Base-by-base conservation (phyloP, 202 grass and related monocot species). In the Schoenoplectus triqueter region DNA sequence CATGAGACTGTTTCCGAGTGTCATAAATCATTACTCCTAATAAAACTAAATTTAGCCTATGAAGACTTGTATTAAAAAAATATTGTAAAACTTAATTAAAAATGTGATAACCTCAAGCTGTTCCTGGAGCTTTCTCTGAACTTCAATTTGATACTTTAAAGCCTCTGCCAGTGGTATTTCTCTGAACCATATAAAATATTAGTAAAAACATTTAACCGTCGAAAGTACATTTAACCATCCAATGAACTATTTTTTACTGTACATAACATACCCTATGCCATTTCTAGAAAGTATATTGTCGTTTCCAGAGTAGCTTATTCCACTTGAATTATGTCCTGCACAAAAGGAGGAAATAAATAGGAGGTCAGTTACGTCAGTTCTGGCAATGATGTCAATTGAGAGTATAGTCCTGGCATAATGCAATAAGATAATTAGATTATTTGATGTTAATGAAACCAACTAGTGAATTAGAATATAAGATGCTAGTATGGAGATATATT, bases 71-170 rank as follows among this genome's bases (percentile, higher is more conserved):
- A 31, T 61, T 0, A 45, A 6, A 56, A 69, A 69, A 52, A 8
- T 3, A 51, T 3, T 17, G 39, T 18, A 56, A 18, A 2, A 4
- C 48, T 7, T 77, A 66, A 61, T 54, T 21, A 2, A 0, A 67
- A 1, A 67, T 31, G 31, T 31, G 31, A 31, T 88, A 20, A 92
- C 96, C 91, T 98, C 93, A 18, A 95, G 86, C 73, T 98, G 93
- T 42, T 98, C 88, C 47, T 94, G 91, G 52, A 92, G 68, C 82
- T 92, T 95, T 67, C 93, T 87, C 60, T 98, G 93, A 11, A 92
- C 91, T 87, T 95, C 93, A 69, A 98, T 94, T 85, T 95, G 93
- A 66, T 94, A 91, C 49, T 85, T 90, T 6, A 94, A 72, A 3
- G 93, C 84, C 67, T 98, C 96, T 0, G 91, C 90, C 4, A 98